Evolutionary conservation across 192 early-diverging fungal species (phyloP).

Genomic region (Podila minutissima): DNA sequence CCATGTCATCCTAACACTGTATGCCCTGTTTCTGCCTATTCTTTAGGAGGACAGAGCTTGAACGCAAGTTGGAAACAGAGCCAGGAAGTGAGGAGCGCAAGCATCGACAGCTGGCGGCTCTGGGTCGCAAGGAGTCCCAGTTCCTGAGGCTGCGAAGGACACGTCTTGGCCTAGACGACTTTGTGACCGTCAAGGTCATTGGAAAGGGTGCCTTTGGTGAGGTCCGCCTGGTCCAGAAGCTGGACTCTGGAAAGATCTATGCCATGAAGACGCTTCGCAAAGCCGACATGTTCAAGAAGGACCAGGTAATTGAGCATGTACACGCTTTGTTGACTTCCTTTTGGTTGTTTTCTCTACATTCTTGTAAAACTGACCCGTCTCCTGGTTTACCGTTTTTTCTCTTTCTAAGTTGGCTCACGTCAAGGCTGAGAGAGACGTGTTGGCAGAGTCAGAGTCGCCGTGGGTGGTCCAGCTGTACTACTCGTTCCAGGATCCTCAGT

Average conservation of each 20-base stretch:
- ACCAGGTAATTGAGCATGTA: conserved; percentile 69
- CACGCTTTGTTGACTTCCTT: neutral
- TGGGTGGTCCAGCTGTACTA: conserved; percentile 99
- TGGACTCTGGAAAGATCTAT: conserved; percentile 97
- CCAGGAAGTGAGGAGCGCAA: conserved; percentile 90
- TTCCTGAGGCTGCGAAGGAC: conserved; percentile 93
- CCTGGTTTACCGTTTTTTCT: neutral
- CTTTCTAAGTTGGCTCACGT: conserved; percentile 87
- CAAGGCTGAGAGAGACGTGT: conserved; percentile 97
- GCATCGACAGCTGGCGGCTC: conserved; percentile 78
- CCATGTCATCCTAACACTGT: no score
- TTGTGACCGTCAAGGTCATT: conserved; percentile 97
- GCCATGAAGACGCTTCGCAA: conserved; percentile 98
- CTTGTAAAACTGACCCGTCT: neutral
- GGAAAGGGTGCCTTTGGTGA: conserved; percentile 99
- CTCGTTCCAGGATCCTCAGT: conserved; percentile 95
- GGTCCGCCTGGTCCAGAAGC: conserved; percentile 97
- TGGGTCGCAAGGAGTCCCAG: conserved; percentile 92
- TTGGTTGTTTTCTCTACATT: neutral
- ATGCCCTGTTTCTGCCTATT: no score
- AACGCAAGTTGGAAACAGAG: conserved; percentile 78
- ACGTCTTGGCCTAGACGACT: conserved; percentile 90
- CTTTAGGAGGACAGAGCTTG: conserved; percentile 79
- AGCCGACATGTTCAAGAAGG: conserved; percentile 98
- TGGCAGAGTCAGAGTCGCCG: conserved; percentile 94